Base-by-base conservation (phyloP, 129 eudicot species). In the Saposhnikovia divaricata region DNA sequence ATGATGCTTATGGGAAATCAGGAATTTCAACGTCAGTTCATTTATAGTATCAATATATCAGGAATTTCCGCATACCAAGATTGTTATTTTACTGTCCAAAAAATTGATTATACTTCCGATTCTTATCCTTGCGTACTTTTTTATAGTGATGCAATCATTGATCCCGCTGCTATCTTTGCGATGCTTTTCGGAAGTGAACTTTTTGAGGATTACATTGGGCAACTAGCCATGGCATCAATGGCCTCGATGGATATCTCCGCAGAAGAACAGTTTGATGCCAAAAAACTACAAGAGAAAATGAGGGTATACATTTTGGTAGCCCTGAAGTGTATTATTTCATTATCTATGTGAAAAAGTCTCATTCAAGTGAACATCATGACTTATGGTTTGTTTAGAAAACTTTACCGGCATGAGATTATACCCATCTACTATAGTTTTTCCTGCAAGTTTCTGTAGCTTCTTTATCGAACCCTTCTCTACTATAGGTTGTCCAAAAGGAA, bases 171-270 rank as follows among this genome's bases (percentile, higher is more conserved):
- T 75, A 92, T 92, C n/a, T 95, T 95, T 87, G 97, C 99, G 9
- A 92, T 95, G 97, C 97, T 95, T 78, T 95, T 95, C 65, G 99
- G 99, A 83, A 95, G 97, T 83, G 98, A 95, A 84, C 89, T 92
- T 77, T 95, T 95, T 79, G 97, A 95, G 84, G 99, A 95, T 77
- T 92, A 95, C 86, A 92, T 95, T 57, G 97, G 99, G 68, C 96
- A 95, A 85, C 93, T 92, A 73, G 97, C 99, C 27, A 92, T 95
- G 97, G 98, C 98, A 81, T 95, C 98, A 74, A 92, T 95, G 96
- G 99, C 99, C 84, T 95, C 99, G 38, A 38, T 92, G 86, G 97
- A 95, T 85, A 85, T 92, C 72, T 90, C 86, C 89, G 76, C 89
- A 77, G 99, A 95, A 79, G 96, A 95, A 82, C 90, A 84, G 61